Base-by-base conservation (phyloP, 1,139 yeast genomes). In the Candida sp. region DNA sequence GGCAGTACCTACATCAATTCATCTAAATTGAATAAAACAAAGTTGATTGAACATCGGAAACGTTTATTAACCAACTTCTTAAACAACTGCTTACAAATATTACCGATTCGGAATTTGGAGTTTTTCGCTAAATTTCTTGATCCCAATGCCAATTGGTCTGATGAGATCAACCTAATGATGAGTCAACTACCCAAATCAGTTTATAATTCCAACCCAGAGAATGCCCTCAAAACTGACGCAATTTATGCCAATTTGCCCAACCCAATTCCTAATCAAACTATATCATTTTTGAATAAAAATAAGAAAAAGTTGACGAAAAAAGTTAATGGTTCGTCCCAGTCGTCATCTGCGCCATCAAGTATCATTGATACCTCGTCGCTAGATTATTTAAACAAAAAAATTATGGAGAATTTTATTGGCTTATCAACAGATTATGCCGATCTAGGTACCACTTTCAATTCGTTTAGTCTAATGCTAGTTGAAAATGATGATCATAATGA, bases 131-230 rank as follows among this genome's bases (percentile, higher is more conserved):
- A 85, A 57, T 91, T 91, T 57, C 64, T 91, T 49, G 96, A 90
- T 57, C 96, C 97, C 5, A 84, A 85, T 51, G 81, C 87, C 3
- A 84, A 84, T 54, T 91, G 96, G 96, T 63, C 72, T 22, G 79
- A 73, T 49, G 84, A 79, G 52, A 71, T 70, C 15, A 49, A 62
- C 12, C 53, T 73, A 33, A 66, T 73, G 7, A 56, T 60, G 22
- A 64, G 64, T 44, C 77, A 72, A 45, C 56, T 74, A 29, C 78
- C 79, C 2, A 70, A 68, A 46, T 66, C 71, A 12, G 64, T 70
- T 2, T 73, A 71, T 46, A 62, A 59, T 45, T 56, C 86, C 89
- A 52, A 86, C 77, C 60, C 82, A 61, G 64, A 80, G 76, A 73
- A 74, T 50, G 77, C 76, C 0, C 57, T 74, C 57, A 81, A 54